Percentiles rank a stretch among this genome's conserved stretches.
Evolutionary conservation across 495 filamentous ascomycete species (phyloP).

Genomic region (Tuber melanosporum): DNA sequence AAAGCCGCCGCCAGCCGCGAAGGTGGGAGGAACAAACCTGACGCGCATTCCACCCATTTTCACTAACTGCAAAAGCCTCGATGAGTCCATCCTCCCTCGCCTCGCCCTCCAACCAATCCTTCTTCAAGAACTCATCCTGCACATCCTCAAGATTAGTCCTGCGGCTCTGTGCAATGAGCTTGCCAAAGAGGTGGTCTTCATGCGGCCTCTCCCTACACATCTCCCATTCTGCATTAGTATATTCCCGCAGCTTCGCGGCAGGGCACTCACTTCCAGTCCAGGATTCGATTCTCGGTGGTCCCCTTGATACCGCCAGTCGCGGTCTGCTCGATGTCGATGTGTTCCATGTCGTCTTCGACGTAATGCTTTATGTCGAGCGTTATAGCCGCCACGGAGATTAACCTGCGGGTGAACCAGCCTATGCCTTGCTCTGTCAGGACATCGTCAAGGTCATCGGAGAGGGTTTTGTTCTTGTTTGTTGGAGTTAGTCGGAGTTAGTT

Average conservation of each 20-base stretch:
- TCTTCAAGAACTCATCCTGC: conserved; percentile 47
- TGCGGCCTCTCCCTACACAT: conserved; percentile 53
- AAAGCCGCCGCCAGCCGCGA: conserved; percentile 47
- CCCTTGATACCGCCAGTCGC: conserved; percentile 69
- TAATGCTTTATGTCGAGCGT: conserved; percentile 65
- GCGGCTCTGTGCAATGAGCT: conserved; percentile 56
- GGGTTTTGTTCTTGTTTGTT: conserved; percentile 62
- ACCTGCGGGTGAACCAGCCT: conserved; percentile 73
- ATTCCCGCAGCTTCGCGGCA: neutral
- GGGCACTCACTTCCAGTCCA: conserved; percentile 56
- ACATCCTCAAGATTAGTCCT: conserved; percentile 45
- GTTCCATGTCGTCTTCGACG: conserved; percentile 48
- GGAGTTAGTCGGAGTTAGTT: conserved; percentile 11
- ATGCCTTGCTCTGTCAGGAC: conserved; percentile 76
- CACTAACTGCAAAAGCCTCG: conserved; percentile 50
- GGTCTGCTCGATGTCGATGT: conserved; percentile 77
- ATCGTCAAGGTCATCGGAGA: conserved; percentile 65
- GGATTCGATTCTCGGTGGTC: conserved; percentile 61
- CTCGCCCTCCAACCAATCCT: conserved; percentile 51
- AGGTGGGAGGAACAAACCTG: conserved; percentile 43
- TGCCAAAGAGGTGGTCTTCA: conserved; percentile 75
- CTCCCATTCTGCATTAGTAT: neutral
- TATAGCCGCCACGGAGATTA: conserved; percentile 63
- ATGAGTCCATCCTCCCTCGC: conserved; percentile 50
- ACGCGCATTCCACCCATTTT: conserved; percentile 54